Evolutionary conservation across 2,329 filamentous ascomycete genomes (phyloP), one percentile per base, ranked within the genome.

Genomic region (Epichloe brachyelytri): DNA sequence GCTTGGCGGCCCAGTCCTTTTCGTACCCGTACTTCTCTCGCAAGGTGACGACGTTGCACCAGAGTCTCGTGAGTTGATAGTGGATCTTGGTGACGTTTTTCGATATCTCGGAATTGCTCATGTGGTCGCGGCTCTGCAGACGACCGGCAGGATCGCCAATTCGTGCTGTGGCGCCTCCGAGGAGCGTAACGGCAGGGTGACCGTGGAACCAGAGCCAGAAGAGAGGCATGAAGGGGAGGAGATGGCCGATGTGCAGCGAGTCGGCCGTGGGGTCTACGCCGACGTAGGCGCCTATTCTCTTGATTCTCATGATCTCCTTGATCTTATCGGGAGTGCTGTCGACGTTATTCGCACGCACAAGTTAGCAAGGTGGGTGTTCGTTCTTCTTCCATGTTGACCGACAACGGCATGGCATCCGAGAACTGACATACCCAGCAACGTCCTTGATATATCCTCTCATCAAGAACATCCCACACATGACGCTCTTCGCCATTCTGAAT

Each of bases 151-250:
- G 88, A 59, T 93, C 88, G 46, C 88, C 88, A 48, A 93, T 79
- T 59, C 83, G 82, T 40, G 82, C 84, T 4, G 88, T 94, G 14
- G 85, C 82, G 58, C 85, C 83, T 45, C 86, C 86, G 52, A 89
- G 64, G 51, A 93, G 71, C 39, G 79, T 82, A 47, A 86, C 71
- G 26, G 83, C 75, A 34, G 78, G 72, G 63, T 84, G 83, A 22
- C 88, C 87, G 62, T 89, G 74, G 56, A 89, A 72, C 68, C 88
- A 88, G 72, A 90, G 78, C 84, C 86, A 91, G 69, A 88, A 89
- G 22, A 91, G 71, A 15, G 85, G 79, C 87, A 93, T 93, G 50
- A 91, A 73, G 20, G 88, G 85, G 14, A 93, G 72, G 5, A 94
- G 73, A 62, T 94, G 86, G 52, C 88, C 88, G 45, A 93, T 73